These are phyloP conservation scores for Lizonia empirigonia DNA, from an alignment of 2,329 filamentous ascomycete genomes.

Conservation along the genomic window DNA sequence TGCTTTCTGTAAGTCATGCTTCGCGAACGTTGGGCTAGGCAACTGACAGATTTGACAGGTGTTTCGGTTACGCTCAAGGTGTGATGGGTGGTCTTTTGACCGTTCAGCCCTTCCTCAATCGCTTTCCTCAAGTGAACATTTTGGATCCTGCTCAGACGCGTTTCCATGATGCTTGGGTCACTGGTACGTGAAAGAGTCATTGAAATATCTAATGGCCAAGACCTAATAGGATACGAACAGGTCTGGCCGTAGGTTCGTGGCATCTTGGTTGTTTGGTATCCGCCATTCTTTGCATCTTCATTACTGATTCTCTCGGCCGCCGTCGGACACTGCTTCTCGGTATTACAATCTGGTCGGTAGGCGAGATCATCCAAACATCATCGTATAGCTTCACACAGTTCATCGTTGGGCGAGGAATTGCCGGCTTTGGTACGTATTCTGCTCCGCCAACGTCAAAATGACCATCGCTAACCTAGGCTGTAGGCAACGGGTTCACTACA, in stretches of 20 bases:
- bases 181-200: no score
- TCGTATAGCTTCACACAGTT: constrained; percentile 56
- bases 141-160: constrained; percentile 21
- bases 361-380: constrained; percentile 56
- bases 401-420: constrained; percentile 57
- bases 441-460: constrained; percentile 32
- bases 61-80: constrained; percentile 68
- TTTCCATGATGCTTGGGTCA: constrained; percentile 32
- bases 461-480: neutral
- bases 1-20: constrained; percentile 34
- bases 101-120: constrained; percentile 62
- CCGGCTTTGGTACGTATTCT: constrained; percentile 55
- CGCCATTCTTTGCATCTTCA: constrained; percentile 56
- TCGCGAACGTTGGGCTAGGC: neutral
- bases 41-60: constrained; percentile 34
- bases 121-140: constrained; percentile 36
- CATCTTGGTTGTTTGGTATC: constrained; percentile 64
- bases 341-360: constrained; percentile 56
- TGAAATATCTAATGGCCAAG: no score
- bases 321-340: constrained; percentile 57
- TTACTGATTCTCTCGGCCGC: constrained; percentile 58
- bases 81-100: constrained; percentile 73
- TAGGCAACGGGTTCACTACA: constrained; percentile 60
- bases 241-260: constrained; percentile 40
- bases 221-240: constrained; percentile 17